phyloP scores from a whole-genome alignment of 768 basidiomycete genomes.

The Coprinopsis strossmayeri region DNA sequence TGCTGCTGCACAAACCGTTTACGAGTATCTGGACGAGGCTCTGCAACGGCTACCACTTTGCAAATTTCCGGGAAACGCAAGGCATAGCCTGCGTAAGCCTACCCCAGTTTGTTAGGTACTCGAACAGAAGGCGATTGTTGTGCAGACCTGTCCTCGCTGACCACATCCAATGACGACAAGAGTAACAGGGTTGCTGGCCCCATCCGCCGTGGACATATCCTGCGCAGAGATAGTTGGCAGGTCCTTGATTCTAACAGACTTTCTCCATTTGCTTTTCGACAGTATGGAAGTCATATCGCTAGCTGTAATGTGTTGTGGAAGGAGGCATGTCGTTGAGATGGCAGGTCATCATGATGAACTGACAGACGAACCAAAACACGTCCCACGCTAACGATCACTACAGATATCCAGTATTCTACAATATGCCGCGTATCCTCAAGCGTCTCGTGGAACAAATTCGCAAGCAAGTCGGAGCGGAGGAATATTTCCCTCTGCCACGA shows the following conservation, averaged over 20 bases:
- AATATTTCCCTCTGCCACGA: slow-evolving; percentile 21
- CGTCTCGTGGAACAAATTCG: slow-evolving; percentile 46
- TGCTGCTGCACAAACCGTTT: slow-evolving; percentile 49
- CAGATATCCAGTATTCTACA: not conserved
- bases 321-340: not conserved
- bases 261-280: slow-evolving; percentile 31
- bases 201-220: slow-evolving; percentile 2
- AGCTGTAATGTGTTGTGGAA: not conserved
- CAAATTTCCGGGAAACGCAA: slow-evolving; percentile 51
- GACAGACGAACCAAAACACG: too few species aligned
- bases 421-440: slow-evolving; percentile 68
- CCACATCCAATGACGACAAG: slow-evolving; percentile 80
- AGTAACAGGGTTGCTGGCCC: slow-evolving; percentile 42
- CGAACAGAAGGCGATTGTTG: too few species aligned
- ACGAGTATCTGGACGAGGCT: slow-evolving; percentile 67
- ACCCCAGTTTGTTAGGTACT: too few species aligned
- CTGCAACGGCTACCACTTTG: slow-evolving; percentile 81
- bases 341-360: too few species aligned
- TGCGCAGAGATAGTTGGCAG: not conserved
- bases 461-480: slow-evolving; percentile 17
- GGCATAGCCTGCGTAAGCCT: slow-evolving; percentile 66
- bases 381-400: too few species aligned
- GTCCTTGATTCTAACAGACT: slow-evolving; percentile 21
- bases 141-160: slow-evolving; percentile 64
- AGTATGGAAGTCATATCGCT: slow-evolving; percentile 22